Evolutionary conservation across 106 monocot species (phyloP), one percentile per base, ranked within the genome.

Genomic region (Dendrobium nobile): DNA sequence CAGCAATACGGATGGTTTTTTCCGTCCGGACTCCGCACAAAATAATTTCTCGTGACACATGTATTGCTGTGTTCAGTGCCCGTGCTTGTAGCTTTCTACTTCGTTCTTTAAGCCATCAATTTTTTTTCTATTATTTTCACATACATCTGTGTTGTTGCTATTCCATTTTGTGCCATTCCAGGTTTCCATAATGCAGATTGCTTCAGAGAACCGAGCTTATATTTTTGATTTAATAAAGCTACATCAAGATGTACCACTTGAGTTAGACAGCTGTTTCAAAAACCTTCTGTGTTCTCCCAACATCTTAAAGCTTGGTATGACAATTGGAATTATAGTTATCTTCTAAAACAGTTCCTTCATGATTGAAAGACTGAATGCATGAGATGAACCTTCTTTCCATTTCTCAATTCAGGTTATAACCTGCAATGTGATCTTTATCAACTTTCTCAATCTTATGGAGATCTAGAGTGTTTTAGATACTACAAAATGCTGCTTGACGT

Each of bases 171-270:
- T 74, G 5, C 19, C 27, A 7, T 68, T 20, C 67, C 86, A 97
- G 96, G 97, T 99, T 4, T 95, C 98, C 47, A 99, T 99, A 79
- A 92, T 99, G 75, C 98, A 99, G 83, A 90, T 99, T 82, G 98
- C 95, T 79, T 92, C 98, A 70, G 92, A 91, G 79, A 90, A 91
- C 77, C 87, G 73, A 82, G 95, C 87, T 20, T 95, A 86, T 80
- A 91, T 99, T 47, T 93, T 99, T 90, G 95, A 99, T 82, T 86
- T 99, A 81, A 93, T 99, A 64, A 99, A 90, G 78, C 80, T 99
- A 80, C 91, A 99, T 86, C 79, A 87, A 76, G 88, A 92, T 83
- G 89, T 88, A 54, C 83, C 84, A 56, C 67, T 85, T 65, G 80
- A 81, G 42, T 65, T 99, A 72, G 86, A 95, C 76, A 81, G 68